phyloP scores from a whole-genome alignment of 2,329 filamentous ascomycete species.

The Pseudonectria foliicola region DNA sequence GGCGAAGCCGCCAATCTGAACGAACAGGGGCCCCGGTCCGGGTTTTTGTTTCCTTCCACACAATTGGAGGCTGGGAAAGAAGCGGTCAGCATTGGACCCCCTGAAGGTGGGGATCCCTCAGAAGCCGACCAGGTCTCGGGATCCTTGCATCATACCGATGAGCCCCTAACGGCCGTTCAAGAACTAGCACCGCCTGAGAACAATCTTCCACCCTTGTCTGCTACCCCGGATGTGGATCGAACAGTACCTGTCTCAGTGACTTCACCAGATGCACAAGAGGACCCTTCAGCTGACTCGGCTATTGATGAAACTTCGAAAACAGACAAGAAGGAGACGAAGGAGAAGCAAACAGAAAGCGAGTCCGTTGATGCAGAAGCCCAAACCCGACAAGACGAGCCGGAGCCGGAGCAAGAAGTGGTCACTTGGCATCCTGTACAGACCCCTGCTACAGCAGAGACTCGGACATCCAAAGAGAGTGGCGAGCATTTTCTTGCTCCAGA shows the following conservation, averaged over 20 bases:
- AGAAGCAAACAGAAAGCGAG: constrained; percentile 10
- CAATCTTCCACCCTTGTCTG: background rate
- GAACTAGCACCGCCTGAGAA: background rate
- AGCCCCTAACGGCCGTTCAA: background rate
- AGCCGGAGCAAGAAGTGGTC: background rate
- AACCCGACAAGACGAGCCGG: no score
- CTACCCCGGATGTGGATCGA: background rate
- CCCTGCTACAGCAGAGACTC: background rate
- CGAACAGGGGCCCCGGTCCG: constrained; percentile 3
- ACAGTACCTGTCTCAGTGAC: constrained; percentile 1
- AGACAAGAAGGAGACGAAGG: constrained; percentile 27
- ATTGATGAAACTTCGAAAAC: constrained; percentile 15
- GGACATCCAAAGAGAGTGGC: background rate
- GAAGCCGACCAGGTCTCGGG: constrained; percentile 1
- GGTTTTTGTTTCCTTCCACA: constrained; percentile 1
- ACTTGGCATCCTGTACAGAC: background rate
- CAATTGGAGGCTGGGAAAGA: constrained; percentile 3
- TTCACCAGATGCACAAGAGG: no score
- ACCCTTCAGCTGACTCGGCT: background rate
- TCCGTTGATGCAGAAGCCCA: no score
- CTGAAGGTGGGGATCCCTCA: constrained; percentile 4
- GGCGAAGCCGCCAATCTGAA: constrained; percentile 1
- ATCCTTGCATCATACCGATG: constrained; percentile 1
- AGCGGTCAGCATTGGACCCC: constrained; percentile 3
- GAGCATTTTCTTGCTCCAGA: background rate